These are phyloP conservation scores for Aspergillus sp. DNA, from an alignment of 2,329 filamentous ascomycete genomes.

Conservation along the genomic window DNA sequence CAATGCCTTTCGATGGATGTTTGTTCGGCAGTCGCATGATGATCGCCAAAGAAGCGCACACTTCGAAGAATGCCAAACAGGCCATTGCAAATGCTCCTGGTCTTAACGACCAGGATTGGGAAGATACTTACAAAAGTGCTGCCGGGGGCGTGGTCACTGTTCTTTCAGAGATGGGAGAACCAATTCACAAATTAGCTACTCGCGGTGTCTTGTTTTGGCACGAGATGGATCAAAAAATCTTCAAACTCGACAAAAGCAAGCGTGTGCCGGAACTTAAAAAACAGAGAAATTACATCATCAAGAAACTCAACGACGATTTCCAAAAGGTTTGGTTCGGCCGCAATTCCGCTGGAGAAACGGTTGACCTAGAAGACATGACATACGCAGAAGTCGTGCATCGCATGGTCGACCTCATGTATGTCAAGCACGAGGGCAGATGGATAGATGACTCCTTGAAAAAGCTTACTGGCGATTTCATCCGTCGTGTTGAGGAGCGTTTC, in stretches of 20 bases:
- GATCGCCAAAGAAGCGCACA: constrained; percentile 88
- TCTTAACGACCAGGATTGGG: constrained; percentile 80
- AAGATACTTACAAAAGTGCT: constrained; percentile 87
- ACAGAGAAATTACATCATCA: constrained; percentile 86
- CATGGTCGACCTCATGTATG: constrained; percentile 86
- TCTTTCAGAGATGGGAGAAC: constrained; percentile 98
- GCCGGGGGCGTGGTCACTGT: constrained; percentile 95
- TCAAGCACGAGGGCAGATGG: constrained; percentile 88
- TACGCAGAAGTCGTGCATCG: constrained; percentile 84
- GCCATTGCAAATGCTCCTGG: constrained; percentile 85
- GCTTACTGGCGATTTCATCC: constrained; percentile 92
- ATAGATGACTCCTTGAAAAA: constrained; percentile 81
- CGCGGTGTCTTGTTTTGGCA: constrained; percentile 96
- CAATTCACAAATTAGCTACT: constrained; percentile 97
- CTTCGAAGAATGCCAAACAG: constrained; percentile 81
- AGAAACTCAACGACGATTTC: constrained; percentile 93
- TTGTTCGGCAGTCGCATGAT: constrained; percentile 91
- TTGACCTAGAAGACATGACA: constrained; percentile 94
- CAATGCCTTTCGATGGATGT: constrained; percentile 91
- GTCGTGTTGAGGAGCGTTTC: constrained; percentile 95
- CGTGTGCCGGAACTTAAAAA: constrained; percentile 84
- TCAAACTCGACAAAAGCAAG: constrained; percentile 93
- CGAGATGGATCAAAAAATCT: constrained; percentile 99
- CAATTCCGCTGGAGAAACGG: constrained; percentile 75
- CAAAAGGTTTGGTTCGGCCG: constrained; percentile 96